Evolutionary conservation across 768 basidiomycete genomes (phyloP).

Genomic region (Vishniacozyma victoriae): DNA sequence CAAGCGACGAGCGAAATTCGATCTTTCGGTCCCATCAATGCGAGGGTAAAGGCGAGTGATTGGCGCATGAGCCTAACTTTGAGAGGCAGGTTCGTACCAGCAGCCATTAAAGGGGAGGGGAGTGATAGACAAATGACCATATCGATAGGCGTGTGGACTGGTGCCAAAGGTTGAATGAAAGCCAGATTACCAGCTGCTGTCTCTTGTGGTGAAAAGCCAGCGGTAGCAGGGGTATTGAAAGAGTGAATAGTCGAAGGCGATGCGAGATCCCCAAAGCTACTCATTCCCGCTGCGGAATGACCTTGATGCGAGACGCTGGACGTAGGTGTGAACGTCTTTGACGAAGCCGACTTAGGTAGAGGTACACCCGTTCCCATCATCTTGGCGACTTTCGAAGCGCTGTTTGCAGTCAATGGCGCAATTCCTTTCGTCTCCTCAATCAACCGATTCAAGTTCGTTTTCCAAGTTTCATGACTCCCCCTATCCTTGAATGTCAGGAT

Average conservation of each 20-base stretch:
- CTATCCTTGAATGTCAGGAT: slow-evolving; percentile 92
- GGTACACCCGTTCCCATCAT: slow-evolving; percentile 31
- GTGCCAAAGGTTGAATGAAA: slow-evolving; percentile 71
- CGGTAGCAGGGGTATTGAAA: slow-evolving; percentile 9
- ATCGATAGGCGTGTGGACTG: slow-evolving; percentile 82
- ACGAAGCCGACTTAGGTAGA: slow-evolving; percentile 1
- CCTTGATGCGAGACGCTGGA: background rate
- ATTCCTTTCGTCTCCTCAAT: slow-evolving; percentile 49
- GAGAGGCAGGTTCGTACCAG: slow-evolving; percentile 49
- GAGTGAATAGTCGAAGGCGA: slow-evolving; percentile 15
- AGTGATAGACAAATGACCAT: slow-evolving; percentile 86
- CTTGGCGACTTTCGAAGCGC: slow-evolving; percentile 19
- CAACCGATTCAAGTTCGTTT: slow-evolving; percentile 69
- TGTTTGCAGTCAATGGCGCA: background rate
- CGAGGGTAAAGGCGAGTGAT: slow-evolving; percentile 78
- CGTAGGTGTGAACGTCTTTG: too few species aligned
- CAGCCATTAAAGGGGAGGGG: slow-evolving; percentile 63
- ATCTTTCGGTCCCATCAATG: slow-evolving; percentile 68
- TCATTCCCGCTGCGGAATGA: slow-evolving; percentile 1
- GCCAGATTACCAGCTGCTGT: slow-evolving; percentile 54
- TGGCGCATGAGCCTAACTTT: slow-evolving; percentile 84
- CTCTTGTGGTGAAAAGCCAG: slow-evolving; percentile 45
- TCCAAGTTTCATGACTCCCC: slow-evolving; percentile 84
- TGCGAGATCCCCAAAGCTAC: slow-evolving; percentile 15
- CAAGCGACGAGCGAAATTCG: slow-evolving; percentile 87